phyloP scores from a whole-genome alignment of 2,329 filamentous ascomycete genomes.

The Metarhizium anisopliae region DNA sequence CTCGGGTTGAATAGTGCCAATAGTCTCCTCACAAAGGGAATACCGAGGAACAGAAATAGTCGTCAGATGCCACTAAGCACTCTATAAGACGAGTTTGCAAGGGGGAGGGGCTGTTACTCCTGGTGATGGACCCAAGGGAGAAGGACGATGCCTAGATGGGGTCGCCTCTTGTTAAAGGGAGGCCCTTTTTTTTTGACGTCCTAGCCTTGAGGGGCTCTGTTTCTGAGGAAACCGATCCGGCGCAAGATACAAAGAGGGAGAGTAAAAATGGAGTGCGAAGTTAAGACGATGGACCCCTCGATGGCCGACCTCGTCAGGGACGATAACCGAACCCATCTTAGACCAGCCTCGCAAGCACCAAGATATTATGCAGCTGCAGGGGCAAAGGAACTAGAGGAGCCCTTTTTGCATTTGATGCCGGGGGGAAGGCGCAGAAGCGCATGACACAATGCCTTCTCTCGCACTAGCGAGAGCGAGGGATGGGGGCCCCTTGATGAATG shows the following conservation, averaged over 20 bases:
- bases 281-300: background rate
- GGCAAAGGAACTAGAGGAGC: background rate
- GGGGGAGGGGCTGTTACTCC: background rate
- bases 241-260: background rate
- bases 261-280: background rate
- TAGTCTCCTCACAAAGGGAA: background rate
- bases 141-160: background rate
- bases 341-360: background rate
- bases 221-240: background rate
- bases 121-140: background rate
- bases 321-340: background rate
- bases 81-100: background rate
- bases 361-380: background rate
- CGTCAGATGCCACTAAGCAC: background rate
- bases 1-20: background rate
- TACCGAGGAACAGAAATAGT: background rate
- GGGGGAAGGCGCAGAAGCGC: background rate
- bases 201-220: background rate
- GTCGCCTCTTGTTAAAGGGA: background rate
- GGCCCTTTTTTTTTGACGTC: background rate
- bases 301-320: background rate
- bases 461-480: background rate
- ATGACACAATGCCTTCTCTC: background rate
- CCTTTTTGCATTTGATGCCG: background rate
- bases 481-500: too few relatives aligned